Evolutionary conservation across 108 stramenopile species (phyloP).

Genomic region (Skeletonema tropicum): DNA sequence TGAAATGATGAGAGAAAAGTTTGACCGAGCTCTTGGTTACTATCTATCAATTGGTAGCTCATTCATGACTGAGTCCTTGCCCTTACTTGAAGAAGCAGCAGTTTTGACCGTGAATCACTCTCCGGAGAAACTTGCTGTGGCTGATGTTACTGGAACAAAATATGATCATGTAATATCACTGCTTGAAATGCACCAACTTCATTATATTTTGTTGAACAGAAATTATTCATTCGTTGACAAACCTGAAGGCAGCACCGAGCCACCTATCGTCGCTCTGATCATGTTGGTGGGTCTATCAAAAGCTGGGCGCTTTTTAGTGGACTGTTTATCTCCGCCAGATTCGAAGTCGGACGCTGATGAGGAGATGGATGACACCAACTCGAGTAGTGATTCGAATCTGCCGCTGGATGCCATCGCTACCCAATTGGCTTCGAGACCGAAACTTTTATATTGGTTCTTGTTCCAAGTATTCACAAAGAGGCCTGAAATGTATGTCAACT

Average conservation of each 20-base stretch:
- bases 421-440: constrained; percentile 62
- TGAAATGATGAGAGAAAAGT: constrained; percentile 70
- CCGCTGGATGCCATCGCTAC: constrained; percentile 73
- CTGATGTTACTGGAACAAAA: constrained; percentile 13
- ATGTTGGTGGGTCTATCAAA: constrained; percentile 64
- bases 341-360: constrained; percentile 20
- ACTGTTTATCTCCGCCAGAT: constrained; percentile 67
- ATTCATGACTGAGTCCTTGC: constrained; percentile 35
- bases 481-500: constrained; percentile 83
- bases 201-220: constrained; percentile 55
- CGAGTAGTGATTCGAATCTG: constrained; percentile 39
- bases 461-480: constrained; percentile 64
- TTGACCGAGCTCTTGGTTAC: constrained; percentile 62
- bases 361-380: background rate
- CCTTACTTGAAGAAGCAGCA: constrained; percentile 56
- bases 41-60: constrained; percentile 68
- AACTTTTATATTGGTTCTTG: constrained; percentile 82
- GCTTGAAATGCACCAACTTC: constrained; percentile 71
- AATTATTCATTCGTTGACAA: constrained; percentile 47
- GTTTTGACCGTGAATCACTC: constrained; percentile 36
- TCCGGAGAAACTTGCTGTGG: constrained; percentile 7
- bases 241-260: constrained; percentile 4
- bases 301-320: constrained; percentile 70
- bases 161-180: constrained; percentile 63
- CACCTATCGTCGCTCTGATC: constrained; percentile 72